Base-by-base conservation (phyloP, 768 basidiomycete species). In the Pleurotus eryngii region DNA sequence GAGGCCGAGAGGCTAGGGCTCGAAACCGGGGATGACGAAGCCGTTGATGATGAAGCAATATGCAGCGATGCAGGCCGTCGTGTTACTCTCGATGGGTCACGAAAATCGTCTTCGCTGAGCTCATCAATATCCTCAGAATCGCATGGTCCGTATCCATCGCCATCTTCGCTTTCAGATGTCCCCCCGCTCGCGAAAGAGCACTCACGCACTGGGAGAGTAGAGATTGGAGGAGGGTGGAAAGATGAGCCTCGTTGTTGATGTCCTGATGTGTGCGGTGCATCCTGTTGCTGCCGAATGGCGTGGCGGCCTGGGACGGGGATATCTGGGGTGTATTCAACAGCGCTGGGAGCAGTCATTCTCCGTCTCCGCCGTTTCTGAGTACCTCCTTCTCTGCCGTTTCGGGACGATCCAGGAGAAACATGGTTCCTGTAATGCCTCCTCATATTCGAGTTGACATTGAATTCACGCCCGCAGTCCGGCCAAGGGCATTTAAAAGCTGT, bases 391-490 rank as follows among this genome's bases (percentile, higher is more conserved):
- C 51, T 39, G 8, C 35, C 39, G 17, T 39, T 17, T 3, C 72
- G 67, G 1, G 73, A 67, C 24, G 66, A 62, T 2, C 73, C 70
- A 20, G 74, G 70, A 3, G 71, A 57, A 1, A 71, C 72, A 51
- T 91, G 89, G 67, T 88, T 90, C 46, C 88, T 77, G 66, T 84
- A 86, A 64, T 92, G 90, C 4, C 90, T 76, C 27, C 90, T 80
- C 90, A 91, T 92, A 68, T 92, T 92, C 0, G 87, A 89, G 66
- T 90, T 89, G 47, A 90, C 90, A 61, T 90, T 91, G 72, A 92
- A 92, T 58, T 86, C 82, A 35, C 87, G 80, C 39, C 85, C 86
- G 66, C 89, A 91, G 43, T 83, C 80, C 5, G 85, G 86, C 76
- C 76, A 87, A 3, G 87, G 86, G 63, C 90, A 92, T 42, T 81